These are phyloP conservation scores for Pyrrhoderma noxium DNA, from an alignment of 1,284 basidiomycete species.

Conservation along the genomic window DNA sequence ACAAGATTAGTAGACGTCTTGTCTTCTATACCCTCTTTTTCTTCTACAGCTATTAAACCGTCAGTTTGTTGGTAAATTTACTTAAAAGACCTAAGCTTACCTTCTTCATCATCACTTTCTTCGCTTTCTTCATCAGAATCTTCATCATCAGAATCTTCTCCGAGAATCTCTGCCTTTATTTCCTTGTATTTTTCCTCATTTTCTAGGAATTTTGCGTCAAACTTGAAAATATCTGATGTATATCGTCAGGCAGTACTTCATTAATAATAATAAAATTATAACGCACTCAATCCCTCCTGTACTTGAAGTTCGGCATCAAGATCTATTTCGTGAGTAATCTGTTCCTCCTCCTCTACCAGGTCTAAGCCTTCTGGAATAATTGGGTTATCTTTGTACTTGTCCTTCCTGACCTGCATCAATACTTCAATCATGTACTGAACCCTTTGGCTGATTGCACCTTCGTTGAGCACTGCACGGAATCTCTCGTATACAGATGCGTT, in stretches of 20 bases:
- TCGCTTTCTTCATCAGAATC: constrained; percentile 59
- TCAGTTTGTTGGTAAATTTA: constrained; percentile 17
- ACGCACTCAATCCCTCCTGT: constrained; percentile 88
- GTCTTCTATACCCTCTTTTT: constrained; percentile 89
- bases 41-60: constrained; percentile 44
- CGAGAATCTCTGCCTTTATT: constrained; percentile 93
- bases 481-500: constrained; percentile 92
- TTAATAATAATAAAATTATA: not conserved
- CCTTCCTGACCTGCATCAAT: constrained; percentile 94
- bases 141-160: constrained; percentile 73
- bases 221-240: constrained; percentile 85
- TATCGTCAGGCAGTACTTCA: constrained; percentile 2
- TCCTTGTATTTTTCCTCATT: constrained; percentile 92
- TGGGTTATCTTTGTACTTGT: constrained; percentile 98
- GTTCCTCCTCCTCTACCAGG: constrained; percentile 95
- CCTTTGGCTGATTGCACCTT: constrained; percentile 89
- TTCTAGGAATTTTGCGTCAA: constrained; percentile 81
- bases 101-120: constrained; percentile 55
- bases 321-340: constrained; percentile 90
- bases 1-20: constrained; percentile 93
- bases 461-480: constrained; percentile 94
- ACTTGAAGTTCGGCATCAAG: constrained; percentile 91
- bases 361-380: constrained; percentile 90
- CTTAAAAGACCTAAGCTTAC: constrained; percentile 24
- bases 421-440: constrained; percentile 99